Conservation (phyloP, 257 asterid genomes). For the Solanum neorickii region DNA sequence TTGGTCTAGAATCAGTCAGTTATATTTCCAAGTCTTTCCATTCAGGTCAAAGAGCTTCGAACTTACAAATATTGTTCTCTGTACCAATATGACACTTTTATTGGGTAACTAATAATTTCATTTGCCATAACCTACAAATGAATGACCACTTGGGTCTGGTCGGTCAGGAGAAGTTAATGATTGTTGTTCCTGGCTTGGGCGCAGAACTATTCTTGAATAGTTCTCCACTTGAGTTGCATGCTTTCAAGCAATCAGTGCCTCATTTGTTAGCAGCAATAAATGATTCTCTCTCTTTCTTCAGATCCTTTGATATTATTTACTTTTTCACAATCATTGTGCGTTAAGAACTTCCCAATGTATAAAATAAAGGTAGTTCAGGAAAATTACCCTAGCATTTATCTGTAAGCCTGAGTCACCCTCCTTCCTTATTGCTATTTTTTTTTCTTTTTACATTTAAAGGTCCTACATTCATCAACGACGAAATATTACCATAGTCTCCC, state of each 20-base stretch:
- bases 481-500: neutral
- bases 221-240: neutral
- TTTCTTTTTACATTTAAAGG: neutral
- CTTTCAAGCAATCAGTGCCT: neutral
- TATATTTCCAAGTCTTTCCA: neutral
- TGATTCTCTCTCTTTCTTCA: neutral
- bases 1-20: neutral
- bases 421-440: neutral
- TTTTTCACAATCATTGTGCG: neutral
- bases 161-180: neutral
- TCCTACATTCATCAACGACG: neutral
- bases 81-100: neutral
- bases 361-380: neutral
- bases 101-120: neutral
- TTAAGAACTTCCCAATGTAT: neutral
- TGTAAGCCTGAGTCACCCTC: neutral
- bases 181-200: neutral
- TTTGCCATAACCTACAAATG: neutral
- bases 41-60: neutral
- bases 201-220: neutral
- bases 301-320: neutral
- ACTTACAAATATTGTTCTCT: neutral
- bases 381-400: neutral
- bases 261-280: neutral
- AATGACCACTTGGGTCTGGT: neutral